Evolutionary conservation across 441 rosid species (phyloP).

Genomic region (Populus trichocarpa): DNA sequence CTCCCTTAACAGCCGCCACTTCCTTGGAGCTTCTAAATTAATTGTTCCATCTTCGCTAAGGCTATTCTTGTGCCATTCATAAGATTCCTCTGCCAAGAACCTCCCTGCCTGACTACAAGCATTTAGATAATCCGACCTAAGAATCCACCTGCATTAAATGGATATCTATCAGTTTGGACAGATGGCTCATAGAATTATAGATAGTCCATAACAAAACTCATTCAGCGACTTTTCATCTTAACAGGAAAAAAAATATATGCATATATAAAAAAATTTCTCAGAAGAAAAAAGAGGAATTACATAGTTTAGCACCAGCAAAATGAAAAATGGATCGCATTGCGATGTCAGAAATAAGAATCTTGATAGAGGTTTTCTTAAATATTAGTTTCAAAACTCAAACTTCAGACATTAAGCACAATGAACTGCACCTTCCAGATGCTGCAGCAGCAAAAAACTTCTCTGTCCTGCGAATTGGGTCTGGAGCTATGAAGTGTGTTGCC

Average conservation of each 20-base stretch:
- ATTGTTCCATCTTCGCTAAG: conserved; percentile 81
- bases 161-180: background rate
- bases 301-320: background rate
- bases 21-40: conserved; percentile 81
- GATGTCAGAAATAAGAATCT: background rate
- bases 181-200: background rate
- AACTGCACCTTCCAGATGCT: conserved; percentile 82
- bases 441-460: conserved; percentile 92
- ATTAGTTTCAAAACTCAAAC: background rate
- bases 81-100: conserved; percentile 67
- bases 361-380: background rate
- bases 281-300: background rate
- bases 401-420: conserved; percentile 4
- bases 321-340: background rate
- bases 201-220: background rate
- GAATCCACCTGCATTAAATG: conserved; percentile 64
- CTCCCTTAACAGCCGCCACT: conserved; percentile 81
- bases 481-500: conserved; percentile 82
- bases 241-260: background rate
- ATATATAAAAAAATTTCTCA: background rate
- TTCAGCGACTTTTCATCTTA: background rate
- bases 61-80: conserved; percentile 76
- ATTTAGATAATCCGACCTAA: conserved; percentile 70
- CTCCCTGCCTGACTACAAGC: conserved; percentile 74
- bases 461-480: conserved; percentile 75